Base-by-base conservation (phyloP, 2,329 filamentous ascomycete species). In the Thelonectria discophora region DNA sequence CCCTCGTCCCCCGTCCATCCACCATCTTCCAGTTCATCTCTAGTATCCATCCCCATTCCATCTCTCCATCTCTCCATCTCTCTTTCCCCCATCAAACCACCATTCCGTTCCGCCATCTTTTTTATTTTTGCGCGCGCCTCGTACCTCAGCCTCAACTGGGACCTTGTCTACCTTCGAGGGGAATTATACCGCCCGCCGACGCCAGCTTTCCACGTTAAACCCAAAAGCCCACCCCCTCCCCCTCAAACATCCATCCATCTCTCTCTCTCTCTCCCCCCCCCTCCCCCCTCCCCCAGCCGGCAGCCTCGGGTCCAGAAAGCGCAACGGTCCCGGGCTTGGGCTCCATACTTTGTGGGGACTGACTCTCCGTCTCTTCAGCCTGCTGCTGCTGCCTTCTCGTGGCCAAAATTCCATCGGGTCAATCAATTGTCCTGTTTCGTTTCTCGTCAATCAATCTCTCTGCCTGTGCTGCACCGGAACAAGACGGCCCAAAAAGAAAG, bases 281-380 rank as follows among this genome's bases (percentile, higher is more conserved):
- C 21, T 24, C 17, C 43, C 27, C 40, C 45, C 13, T 20, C n/a
- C 30, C 18, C 15, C 50, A 24, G 58, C 47, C 58, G 58, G 58
- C 52, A 60, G 52, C 58, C 42, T 60, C 58, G 58, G 58, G 46
- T 15, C 54, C 15, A 37, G 49, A 39, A 50, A 55, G 46, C 51
- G 58, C 58, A 60, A 60, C 58, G 58, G 58, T 47, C 39, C 24
- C 42, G 27, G 11, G 10, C 21, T 4, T 15, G 12, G 52, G 39
- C 30, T 55, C 58, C 51, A 60, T 60, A 40, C 42, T 55, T 60
- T 55, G 57, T 51, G 57, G 57, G 57, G 57, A 60, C 58, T 32
- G 45, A 46, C 51, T 30, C 27, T 30, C 51, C 9, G 5, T 30
- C 27, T 30, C 27, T 30, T 30, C 27, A 30, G 46, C 45, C 40